Conservation (phyloP, 768 basidiomycete genomes). For the Macrolepiota fuliginosa region DNA sequence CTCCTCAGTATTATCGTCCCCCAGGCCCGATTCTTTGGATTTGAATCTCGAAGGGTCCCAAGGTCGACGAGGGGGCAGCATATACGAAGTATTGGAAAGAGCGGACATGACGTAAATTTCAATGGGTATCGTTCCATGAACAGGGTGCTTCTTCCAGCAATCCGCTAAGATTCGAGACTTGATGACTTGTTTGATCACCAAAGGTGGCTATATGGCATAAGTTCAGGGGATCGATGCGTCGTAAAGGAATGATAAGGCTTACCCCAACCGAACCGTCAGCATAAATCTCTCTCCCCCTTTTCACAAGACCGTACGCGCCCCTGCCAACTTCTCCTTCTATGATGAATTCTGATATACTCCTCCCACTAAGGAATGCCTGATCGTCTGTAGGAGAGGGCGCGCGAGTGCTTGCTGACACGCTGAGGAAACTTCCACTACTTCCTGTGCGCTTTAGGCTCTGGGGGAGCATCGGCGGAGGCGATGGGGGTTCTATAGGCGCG, state of each 20-base stretch:
- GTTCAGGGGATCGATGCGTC: conserved; percentile 16
- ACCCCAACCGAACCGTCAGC: conserved; percentile 82
- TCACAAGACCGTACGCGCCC: conserved; percentile 95
- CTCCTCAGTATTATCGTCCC: conserved; percentile 23
- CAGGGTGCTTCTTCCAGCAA: conserved; percentile 98
- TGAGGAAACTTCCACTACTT: conserved; percentile 64
- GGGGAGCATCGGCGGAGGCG: conserved; percentile 57
- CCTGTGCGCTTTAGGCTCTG: conserved; percentile 62
- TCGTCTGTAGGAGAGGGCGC: conserved; percentile 58
- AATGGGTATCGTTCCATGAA: conserved; percentile 95
- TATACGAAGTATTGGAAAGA: conserved; percentile 78
- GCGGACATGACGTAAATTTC: conserved; percentile 95
- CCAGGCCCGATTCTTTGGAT: conserved; percentile 2
- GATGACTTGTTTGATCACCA: conserved; percentile 98
- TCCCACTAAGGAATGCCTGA: conserved; percentile 53
- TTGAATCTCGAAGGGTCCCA: conserved; percentile 73
- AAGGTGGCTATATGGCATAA: conserved; percentile 58
- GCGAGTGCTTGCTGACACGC: conserved; percentile 55
- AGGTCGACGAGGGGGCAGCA: conserved; percentile 73
- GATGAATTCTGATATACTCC: conserved; percentile 82
- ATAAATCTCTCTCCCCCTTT: conserved; percentile 78
- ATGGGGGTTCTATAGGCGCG: conserved; percentile 71
- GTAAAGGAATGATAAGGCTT: conserved; percentile 31
- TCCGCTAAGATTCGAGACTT: conserved; percentile 98
- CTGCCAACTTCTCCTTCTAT: conserved; percentile 88